Conservation (phyloP, 2,329 filamentous ascomycete species). For the Aspergillus niger region DNA sequence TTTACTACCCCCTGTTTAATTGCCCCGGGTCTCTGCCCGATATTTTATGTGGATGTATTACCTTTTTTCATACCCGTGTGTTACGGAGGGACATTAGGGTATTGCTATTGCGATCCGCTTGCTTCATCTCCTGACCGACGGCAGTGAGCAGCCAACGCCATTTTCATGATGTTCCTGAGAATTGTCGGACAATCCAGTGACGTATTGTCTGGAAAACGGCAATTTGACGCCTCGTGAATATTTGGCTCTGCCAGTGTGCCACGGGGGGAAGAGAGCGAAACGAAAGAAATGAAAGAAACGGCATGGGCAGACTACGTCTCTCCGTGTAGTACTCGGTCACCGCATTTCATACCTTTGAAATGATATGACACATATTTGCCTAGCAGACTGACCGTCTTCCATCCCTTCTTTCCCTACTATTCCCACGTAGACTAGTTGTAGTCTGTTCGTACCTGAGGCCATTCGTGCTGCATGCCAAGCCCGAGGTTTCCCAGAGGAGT, state of each 20-base stretch:
- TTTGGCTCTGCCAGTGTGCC: neutral
- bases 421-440: neutral
- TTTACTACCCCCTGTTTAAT: conserved; percentile 1
- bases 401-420: neutral
- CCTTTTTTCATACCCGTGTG: neutral
- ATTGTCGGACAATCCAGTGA: neutral
- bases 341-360: neutral
- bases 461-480: neutral
- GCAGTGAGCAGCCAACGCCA: neutral
- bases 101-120: neutral
- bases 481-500: neutral
- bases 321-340: neutral
- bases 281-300: conserved; percentile 1
- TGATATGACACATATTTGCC: neutral
- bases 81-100: neutral
- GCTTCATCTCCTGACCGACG: neutral
- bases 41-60: neutral
- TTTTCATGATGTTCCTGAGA: neutral
- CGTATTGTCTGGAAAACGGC: neutral
- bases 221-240: neutral
- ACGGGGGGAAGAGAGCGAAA: neutral
- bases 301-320: neutral
- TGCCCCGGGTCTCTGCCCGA: neutral
- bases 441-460: neutral
- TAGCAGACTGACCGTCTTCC: too few relatives aligned